Percentiles rank a stretch among this genome's conserved stretches.
phyloP scores from a whole-genome alignment of 495 filamentous ascomycete genomes.

The Penicilliopsis zonata region DNA sequence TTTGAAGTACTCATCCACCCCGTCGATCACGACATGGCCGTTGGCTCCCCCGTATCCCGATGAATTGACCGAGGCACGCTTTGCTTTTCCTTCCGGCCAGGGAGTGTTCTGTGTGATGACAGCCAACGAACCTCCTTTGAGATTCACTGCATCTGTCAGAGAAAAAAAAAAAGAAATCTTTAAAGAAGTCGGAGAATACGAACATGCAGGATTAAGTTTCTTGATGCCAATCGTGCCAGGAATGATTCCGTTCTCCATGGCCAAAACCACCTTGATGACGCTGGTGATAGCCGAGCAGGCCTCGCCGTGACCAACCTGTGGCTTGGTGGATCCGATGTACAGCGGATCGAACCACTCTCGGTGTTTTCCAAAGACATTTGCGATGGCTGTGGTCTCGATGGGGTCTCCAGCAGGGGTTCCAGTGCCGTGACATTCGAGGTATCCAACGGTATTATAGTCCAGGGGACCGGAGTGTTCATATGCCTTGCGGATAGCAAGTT shows the following conservation, averaged over 20 bases:
- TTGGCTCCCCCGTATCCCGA: conserved; percentile 42
- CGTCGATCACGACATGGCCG: conserved; percentile 25
- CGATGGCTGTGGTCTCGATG: conserved; percentile 13
- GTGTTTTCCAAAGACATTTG: conserved; percentile 8
- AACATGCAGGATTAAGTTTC: conserved; percentile 10
- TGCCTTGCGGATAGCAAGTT: conserved; percentile 16
- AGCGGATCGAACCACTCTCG: conserved; percentile 8
- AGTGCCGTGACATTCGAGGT: conserved; percentile 40
- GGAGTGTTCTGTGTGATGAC: not conserved
- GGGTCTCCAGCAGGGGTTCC: conserved; percentile 29
- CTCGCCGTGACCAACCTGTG: conserved; percentile 23
- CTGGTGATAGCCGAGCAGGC: conserved; percentile 27
- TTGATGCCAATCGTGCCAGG: conserved; percentile 5
- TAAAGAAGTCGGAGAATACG: too few species aligned
- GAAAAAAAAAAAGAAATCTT: too few species aligned
- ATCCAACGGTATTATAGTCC: conserved; percentile 19
- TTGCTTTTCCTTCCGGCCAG: conserved; percentile 6
- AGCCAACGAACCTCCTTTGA: not conserved
- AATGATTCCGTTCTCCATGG: conserved; percentile 17
- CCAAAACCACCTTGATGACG: conserved; percentile 30
- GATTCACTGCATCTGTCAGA: too few species aligned
- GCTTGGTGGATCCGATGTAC: conserved; percentile 17
- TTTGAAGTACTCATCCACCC: conserved; percentile 2
- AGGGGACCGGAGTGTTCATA: conserved; percentile 19
- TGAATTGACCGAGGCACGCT: conserved; percentile 26